phyloP scores from a whole-genome alignment of 2,329 filamentous ascomycete species.

The Phaeosphaeriaceae sp. region DNA sequence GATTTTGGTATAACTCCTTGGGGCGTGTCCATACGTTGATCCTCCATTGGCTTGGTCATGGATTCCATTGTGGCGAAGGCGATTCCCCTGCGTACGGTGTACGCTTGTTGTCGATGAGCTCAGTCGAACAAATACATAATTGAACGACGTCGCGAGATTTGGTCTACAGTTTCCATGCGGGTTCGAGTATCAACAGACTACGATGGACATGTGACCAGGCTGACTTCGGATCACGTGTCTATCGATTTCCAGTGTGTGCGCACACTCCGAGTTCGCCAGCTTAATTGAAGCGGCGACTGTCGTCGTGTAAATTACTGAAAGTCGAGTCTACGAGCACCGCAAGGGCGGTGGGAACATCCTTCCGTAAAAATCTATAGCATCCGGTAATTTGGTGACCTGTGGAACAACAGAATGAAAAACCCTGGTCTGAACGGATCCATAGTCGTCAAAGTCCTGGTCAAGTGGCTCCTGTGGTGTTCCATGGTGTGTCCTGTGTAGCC shows the following conservation, averaged over 20 bases:
- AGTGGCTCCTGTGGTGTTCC: slow-evolving; percentile 31
- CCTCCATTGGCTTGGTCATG: background rate
- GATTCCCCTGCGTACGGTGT: slow-evolving; percentile 12
- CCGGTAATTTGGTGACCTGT: background rate
- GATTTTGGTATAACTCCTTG: background rate
- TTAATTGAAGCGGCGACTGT: slow-evolving; percentile 36
- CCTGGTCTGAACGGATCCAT: slow-evolving; percentile 25
- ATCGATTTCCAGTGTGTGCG: slow-evolving; percentile 26
- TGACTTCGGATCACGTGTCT: slow-evolving; percentile 26
- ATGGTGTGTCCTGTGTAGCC: slow-evolving; percentile 27
- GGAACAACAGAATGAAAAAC: slow-evolving; percentile 29
- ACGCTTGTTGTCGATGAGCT: slow-evolving; percentile 22
- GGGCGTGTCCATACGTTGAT: background rate
- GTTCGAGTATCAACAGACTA: slow-evolving; percentile 21
- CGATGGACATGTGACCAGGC: slow-evolving; percentile 15
- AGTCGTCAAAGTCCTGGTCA: slow-evolving; percentile 10
- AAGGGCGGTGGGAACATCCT: slow-evolving; percentile 21
- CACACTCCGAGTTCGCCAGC: slow-evolving; percentile 37
- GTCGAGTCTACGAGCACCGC: slow-evolving; percentile 38
- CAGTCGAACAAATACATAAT: slow-evolving; percentile 35
- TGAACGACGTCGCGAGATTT: slow-evolving; percentile 33
- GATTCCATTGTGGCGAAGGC: background rate
- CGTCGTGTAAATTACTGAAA: slow-evolving; percentile 29
- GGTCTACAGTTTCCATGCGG: slow-evolving; percentile 31
- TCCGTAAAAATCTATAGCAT: background rate